These are phyloP conservation scores for Podospora tetraspora DNA, from an alignment of 495 filamentous ascomycete genomes.

Conservation along the genomic window DNA sequence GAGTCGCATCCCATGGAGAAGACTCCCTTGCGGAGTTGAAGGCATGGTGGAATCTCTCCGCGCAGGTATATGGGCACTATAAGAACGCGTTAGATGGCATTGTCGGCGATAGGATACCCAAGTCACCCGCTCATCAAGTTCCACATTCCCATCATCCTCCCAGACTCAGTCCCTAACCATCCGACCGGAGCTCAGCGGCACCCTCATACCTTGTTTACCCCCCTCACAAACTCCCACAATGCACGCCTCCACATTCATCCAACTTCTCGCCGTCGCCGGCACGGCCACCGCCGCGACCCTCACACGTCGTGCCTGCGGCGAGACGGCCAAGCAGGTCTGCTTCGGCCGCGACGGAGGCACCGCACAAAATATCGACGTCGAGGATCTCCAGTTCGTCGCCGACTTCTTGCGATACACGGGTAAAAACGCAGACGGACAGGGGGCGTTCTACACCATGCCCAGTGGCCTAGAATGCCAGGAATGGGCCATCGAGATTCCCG, in stretches of 20 bases:
- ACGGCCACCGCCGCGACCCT: background rate
- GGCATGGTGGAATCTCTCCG: background rate
- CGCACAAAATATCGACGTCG: background rate
- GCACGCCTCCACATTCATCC: background rate
- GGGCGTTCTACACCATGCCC: slow-evolving; percentile 1
- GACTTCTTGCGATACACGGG: background rate
- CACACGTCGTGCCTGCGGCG: background rate
- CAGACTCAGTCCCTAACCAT: background rate
- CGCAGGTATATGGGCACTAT: background rate
- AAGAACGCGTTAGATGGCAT: background rate
- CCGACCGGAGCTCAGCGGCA: background rate
- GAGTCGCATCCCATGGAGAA: background rate
- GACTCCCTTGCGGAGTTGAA: no score
- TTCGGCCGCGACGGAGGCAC: background rate
- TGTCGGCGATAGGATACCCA: no score
- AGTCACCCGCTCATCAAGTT: background rate
- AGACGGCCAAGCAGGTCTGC: background rate
- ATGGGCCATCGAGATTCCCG: background rate
- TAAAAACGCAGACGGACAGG: no score
- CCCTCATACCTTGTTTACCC: background rate
- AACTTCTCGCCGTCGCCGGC: background rate
- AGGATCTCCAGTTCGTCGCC: slow-evolving; percentile 1
- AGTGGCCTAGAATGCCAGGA: background rate
- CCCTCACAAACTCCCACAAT: background rate
- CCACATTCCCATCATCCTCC: background rate